Evolutionary conservation across 2,329 filamentous ascomycete species (phyloP), one percentile per base, ranked within the genome.

Genomic region (Seiridium unicorne): DNA sequence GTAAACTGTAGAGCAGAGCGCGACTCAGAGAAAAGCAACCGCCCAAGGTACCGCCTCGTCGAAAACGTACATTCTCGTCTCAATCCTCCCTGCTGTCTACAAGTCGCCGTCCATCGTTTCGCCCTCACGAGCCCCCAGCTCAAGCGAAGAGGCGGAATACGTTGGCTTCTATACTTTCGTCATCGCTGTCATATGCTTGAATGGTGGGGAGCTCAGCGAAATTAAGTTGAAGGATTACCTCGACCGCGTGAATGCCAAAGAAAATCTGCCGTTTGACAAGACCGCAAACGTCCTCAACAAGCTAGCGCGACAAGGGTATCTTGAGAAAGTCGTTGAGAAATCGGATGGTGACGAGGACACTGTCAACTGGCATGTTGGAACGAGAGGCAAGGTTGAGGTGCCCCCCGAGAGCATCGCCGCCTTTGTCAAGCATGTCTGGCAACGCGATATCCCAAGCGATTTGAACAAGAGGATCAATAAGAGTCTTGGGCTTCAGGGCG

Each of bases 311-410:
- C 93, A 98, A 58, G 91, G 90, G 0, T 99, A 99, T 70, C 78
- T 99, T 3, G 81, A 93, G 42, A 90, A 86, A 64, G 83, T 88
- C 55, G 83, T 88, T 26, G 93, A 97, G 66, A 84, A 77, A 49
- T 79, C 79, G 10, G 60, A 72, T 70, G 87, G 86, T 1, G 91
- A 90, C 34, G 91, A 96, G 44, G 88, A 94, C 63, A 81, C 85
- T 2, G 81, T 92, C 6, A 93, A 91, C 53, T 99, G 92, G 83
- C 85, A 90, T 59, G 85, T 97, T 11, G 95, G 95, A 0, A 89
- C 92, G 5, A 84, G 95, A 31, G 94, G 91, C 5, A 95, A 90
- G 74, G 82, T 93, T 6, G 95, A 98, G 74, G 85, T 98, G 42
- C 91, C 90, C 0, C 81, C 88, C n/a, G 83, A 87, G 55, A 91